Evolutionary conservation across 345 rosid species (phyloP).

Genomic region (Bruguiera parviflora): DNA sequence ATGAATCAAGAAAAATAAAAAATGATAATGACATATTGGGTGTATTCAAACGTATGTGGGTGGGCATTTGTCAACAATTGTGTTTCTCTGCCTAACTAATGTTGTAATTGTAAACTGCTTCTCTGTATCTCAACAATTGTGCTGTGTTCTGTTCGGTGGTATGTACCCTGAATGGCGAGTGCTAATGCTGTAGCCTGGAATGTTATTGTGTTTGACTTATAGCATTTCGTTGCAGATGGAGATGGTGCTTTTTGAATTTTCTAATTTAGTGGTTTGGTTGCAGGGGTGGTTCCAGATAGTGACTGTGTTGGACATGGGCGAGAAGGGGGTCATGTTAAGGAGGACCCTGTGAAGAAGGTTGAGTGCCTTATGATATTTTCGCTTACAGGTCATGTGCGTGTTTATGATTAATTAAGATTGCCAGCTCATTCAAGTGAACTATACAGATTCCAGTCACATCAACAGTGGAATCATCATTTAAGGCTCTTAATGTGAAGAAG

Average conservation of each 20-base stretch:
- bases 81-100: neutral
- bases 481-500: slow-evolving; percentile 78
- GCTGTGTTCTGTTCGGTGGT: no score
- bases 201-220: neutral
- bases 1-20: no score
- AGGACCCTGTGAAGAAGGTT: no score
- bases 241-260: slow-evolving; percentile 1
- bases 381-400: neutral
- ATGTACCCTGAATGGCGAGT: neutral
- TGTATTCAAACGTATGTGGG: no score
- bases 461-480: slow-evolving; percentile 79
- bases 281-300: neutral
- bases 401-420: slow-evolving; percentile 5
- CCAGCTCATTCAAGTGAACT: slow-evolving; percentile 9
- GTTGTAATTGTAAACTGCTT: no score
- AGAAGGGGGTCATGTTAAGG: no score
- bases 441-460: slow-evolving; percentile 82
- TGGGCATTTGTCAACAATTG: slow-evolving; percentile 3
- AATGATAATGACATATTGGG: no score
- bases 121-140: no score
- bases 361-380: neutral
- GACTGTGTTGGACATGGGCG: no score
- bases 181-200: neutral
- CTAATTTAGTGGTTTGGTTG: slow-evolving; percentile 10
- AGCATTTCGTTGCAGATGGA: neutral